Conservation (phyloP, 495 filamentous ascomycete species). For the Aspergillus saccharolyticus region DNA sequence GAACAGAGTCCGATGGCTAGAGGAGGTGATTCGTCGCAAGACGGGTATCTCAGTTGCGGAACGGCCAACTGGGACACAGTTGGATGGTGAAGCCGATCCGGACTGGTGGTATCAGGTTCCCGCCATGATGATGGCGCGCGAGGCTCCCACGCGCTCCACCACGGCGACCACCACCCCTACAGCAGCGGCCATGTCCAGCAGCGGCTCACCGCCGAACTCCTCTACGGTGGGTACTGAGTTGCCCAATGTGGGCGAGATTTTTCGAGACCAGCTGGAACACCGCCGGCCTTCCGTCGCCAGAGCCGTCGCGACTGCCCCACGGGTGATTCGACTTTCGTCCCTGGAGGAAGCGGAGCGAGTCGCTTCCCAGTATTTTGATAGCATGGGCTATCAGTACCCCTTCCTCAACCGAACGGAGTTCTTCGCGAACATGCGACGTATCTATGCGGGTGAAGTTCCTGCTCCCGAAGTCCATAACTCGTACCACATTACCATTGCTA, state of each 20-base stretch:
- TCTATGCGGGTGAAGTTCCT: conserved; percentile 35
- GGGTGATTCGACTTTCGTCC: conserved; percentile 34
- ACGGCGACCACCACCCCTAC: conserved; percentile 14
- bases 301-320: conserved; percentile 30
- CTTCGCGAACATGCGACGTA: conserved; percentile 31
- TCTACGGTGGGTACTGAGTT: conserved; percentile 31
- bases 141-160: conserved; percentile 10
- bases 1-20: conserved; percentile 48
- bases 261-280: conserved; percentile 42
- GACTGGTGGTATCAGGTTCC: conserved; percentile 45
- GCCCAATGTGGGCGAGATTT: conserved; percentile 43
- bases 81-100: conserved; percentile 35
- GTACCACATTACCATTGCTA: conserved; percentile 43
- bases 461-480: conserved; percentile 34
- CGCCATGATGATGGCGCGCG: conserved; percentile 34
- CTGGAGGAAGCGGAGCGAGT: conserved; percentile 39
- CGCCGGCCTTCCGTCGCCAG: conserved; percentile 37
- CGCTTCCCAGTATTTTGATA: conserved; percentile 38
- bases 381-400: conserved; percentile 43
- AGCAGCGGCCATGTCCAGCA: conserved; percentile 22
- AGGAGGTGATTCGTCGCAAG: conserved; percentile 38
- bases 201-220: conserved; percentile 19
- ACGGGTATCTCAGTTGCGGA: conserved; percentile 36
- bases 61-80: conserved; percentile 28
- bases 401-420: conserved; percentile 39